phyloP scores from a whole-genome alignment of 2,329 filamentous ascomycete genomes.

The Aspergillus texensis region DNA sequence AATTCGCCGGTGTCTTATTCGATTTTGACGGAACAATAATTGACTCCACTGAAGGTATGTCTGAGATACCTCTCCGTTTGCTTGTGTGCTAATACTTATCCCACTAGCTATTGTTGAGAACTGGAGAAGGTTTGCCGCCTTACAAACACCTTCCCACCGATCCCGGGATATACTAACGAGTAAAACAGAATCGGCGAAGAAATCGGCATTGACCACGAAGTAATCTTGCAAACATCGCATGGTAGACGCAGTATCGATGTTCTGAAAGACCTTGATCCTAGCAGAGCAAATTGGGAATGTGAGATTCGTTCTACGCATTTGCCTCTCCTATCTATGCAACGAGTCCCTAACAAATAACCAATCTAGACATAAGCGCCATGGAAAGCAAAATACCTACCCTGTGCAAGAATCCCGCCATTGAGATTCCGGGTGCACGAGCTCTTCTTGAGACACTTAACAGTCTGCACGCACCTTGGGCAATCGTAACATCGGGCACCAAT shows the following conservation, averaged over 20 bases:
- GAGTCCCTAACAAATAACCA: not conserved
- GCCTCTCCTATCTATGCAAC: not conserved
- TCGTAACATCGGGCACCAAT: conserved; percentile 7
- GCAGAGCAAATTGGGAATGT: conserved; percentile 11
- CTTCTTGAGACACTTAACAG: conserved; percentile 4
- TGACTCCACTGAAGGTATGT: conserved; percentile 10
- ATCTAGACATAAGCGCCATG: conserved; percentile 10
- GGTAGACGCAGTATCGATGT: conserved; percentile 11
- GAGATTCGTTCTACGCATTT: not conserved
- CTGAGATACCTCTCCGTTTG: not conserved
- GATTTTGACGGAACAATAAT: conserved; percentile 14
- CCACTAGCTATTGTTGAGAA: conserved; percentile 8
- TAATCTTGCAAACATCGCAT: conserved; percentile 8
- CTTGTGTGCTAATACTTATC: not conserved
- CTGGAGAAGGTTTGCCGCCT: conserved; percentile 3
- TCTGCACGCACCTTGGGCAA: not conserved
- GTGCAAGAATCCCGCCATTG: not conserved
- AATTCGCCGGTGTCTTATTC: conserved; percentile 7
- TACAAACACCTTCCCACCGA: not conserved
- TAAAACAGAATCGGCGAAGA: not conserved
- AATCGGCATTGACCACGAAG: conserved; percentile 1
- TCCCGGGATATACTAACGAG: not conserved
- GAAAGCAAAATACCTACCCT: conserved; percentile 6
- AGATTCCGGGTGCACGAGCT: conserved; percentile 5
- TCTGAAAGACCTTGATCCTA: not conserved